phyloP scores from a whole-genome alignment of 1,284 basidiomycete species.

The Vanrija pseudolonga region DNA sequence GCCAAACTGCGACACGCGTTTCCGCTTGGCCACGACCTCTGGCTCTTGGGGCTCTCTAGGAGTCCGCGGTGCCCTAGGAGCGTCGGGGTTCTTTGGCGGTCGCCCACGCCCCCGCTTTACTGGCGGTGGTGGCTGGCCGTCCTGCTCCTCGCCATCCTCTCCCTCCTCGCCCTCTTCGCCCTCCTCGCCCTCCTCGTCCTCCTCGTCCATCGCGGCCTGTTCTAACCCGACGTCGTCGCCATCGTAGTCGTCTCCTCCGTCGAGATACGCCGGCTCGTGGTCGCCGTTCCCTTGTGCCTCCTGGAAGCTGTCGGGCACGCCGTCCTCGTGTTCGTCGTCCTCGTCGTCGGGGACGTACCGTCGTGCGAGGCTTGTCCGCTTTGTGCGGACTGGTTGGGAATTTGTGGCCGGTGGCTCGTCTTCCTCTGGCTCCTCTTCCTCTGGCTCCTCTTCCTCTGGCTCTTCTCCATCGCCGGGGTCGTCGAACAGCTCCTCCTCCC shows the following conservation, averaged over 20 bases:
- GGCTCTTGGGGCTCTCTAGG: background rate
- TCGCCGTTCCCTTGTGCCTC: slow-evolving; percentile 1
- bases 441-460: background rate
- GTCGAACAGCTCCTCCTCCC: background rate
- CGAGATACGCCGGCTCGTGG: slow-evolving; percentile 2
- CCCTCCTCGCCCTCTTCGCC: slow-evolving; percentile 1
- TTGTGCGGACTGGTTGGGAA: background rate
- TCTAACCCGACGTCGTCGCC: background rate
- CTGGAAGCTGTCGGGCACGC: slow-evolving; percentile 1
- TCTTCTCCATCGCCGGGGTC: background rate
- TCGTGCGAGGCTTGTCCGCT: background rate
- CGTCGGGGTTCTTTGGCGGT: slow-evolving; percentile 21
- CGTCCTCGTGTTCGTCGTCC: slow-evolving; percentile 21
- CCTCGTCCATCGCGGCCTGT: background rate
- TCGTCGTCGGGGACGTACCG: slow-evolving; percentile 8
- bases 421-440: background rate
- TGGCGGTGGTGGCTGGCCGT: background rate
- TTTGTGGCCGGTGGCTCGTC: slow-evolving; percentile 17
- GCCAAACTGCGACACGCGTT: slow-evolving; percentile 4
- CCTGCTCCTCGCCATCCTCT: slow-evolving; percentile 1
- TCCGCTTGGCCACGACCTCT: slow-evolving; percentile 3
- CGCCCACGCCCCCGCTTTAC: slow-evolving; percentile 1
- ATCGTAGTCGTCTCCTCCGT: background rate
- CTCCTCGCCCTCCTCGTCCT: background rate
- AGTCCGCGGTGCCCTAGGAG: background rate